phyloP scores from a whole-genome alignment of 148 eudicot species.

The Nepenthes mirabilis region DNA sequence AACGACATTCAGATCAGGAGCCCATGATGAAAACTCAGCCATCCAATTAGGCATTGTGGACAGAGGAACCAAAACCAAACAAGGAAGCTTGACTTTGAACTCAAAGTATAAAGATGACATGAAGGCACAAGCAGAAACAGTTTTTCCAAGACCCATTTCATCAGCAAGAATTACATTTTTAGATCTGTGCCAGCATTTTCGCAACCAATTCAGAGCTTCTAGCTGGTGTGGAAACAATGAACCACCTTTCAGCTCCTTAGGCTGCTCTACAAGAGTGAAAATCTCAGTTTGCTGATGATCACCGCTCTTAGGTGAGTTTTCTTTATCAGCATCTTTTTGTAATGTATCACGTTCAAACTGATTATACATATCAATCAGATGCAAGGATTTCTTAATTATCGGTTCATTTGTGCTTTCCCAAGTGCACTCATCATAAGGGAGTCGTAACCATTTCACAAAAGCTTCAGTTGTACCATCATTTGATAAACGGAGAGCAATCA shows the following conservation, averaged over 20 bases:
- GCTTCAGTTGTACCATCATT: constrained; percentile 48
- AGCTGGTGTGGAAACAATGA: constrained; percentile 88
- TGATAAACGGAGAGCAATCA: constrained; percentile 49
- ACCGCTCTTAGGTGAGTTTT: constrained; percentile 17
- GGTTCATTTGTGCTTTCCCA: constrained; percentile 91
- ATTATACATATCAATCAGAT: constrained; percentile 50
- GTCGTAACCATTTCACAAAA: constrained; percentile 80
- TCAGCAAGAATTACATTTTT: constrained; percentile 96
- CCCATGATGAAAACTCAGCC: constrained; percentile 88
- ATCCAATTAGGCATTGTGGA: constrained; percentile 99
- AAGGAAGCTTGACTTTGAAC: constrained; percentile 75
- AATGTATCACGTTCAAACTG: constrained; percentile 48
- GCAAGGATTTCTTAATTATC: constrained; percentile 26
- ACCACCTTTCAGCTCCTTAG: constrained; percentile 76
- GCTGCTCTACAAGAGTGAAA: constrained; percentile 65
- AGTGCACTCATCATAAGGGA: constrained; percentile 93
- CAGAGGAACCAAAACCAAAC: constrained; percentile 92
- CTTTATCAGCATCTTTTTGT: constrained; percentile 45
- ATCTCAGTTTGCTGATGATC: constrained; percentile 41
- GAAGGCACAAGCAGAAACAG: constrained; percentile 86
- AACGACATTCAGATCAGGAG: constrained; percentile 87
- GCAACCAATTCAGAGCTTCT: constrained; percentile 96
- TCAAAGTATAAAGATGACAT: constrained; percentile 66
- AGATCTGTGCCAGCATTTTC: constrained; percentile 86
- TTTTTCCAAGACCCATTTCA: constrained; percentile 99